A percentile compares a stretch with the other conserved stretches of the same genome.
Evolutionary conservation across 345 rosid species (phyloP).

Genomic region (Raphanus raphanistrum): DNA sequence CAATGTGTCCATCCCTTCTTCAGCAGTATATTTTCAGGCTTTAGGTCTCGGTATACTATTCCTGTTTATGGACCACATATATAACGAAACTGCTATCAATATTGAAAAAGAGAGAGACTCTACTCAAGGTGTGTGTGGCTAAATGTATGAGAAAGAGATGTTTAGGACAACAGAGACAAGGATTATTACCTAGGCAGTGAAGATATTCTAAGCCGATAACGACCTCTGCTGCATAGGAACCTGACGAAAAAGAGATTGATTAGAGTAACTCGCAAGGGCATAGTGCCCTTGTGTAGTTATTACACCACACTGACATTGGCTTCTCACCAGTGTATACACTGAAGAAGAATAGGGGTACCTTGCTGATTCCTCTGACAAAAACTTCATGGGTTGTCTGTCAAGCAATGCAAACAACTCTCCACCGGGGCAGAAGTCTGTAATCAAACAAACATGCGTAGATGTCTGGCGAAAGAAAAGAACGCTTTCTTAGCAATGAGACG

Average conservation of each 20-base stretch:
- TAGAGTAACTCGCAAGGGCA: slow-evolving; percentile 1
- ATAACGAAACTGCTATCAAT: not conserved
- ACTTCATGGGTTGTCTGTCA: slow-evolving; percentile 88
- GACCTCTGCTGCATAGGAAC: slow-evolving; percentile 94
- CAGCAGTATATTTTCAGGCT: slow-evolving; percentile 91
- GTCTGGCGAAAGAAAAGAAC: slow-evolving; percentile 59
- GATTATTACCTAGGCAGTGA: slow-evolving; percentile 80
- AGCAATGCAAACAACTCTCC: slow-evolving; percentile 94
- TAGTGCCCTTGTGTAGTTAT: not conserved
- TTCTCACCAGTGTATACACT: not conserved
- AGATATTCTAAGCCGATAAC: slow-evolving; percentile 88
- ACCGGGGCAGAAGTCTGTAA: slow-evolving; percentile 95
- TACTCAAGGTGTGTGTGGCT: not conserved
- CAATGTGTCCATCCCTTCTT: slow-evolving; percentile 82
- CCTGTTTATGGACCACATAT: slow-evolving; percentile 48
- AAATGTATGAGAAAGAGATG: slow-evolving; percentile 2
- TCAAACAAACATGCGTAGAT: slow-evolving; percentile 88
- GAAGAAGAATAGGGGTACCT: not conserved
- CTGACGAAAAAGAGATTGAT: slow-evolving; percentile 44
- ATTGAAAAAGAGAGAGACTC: not conserved
- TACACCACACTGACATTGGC: not conserved
- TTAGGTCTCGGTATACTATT: slow-evolving; percentile 83
- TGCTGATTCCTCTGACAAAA: slow-evolving; percentile 81
- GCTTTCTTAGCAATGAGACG: not conserved
- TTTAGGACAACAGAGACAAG: not conserved